Base-by-base conservation (phyloP, 495 filamentous ascomycete species). In the Barbatosphaeria neglecta region DNA sequence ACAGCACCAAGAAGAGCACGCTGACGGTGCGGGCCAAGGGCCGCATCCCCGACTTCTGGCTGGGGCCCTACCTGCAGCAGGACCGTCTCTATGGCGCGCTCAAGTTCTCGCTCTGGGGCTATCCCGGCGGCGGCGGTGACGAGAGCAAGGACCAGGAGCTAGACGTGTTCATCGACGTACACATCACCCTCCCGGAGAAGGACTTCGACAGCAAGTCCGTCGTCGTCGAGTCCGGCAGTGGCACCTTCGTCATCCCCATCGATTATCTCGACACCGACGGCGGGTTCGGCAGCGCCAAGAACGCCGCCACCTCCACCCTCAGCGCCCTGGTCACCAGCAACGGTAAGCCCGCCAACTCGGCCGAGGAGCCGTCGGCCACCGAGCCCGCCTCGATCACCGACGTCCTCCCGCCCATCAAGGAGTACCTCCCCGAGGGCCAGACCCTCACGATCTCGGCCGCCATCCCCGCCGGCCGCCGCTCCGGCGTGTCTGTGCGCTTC, bases 151-250 rank as follows among this genome's bases (percentile, higher is more conserved):
- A n/a, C n/a, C 31, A 35, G 31, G 13, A 11, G 31, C 31, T 35
- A 2, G 31, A 35, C 31, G 13, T n/a, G 31, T 1, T 6, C 0
- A 60, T 54, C 6, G 50, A 60, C 10, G 59, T 56, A 18, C 61
- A 59, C 2, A 51, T 61, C 41, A 56, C 50, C 19, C 41, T 61
- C 31, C 39, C 61, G 25, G 55, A 61, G 41, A 35, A 60, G 2
- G 56, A n/a, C 31, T 35, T 35, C 31, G 16, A 35, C 31, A 35
- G 13, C 31, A n/a, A 35, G 10, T n/a, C 10, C 9, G 31, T 35
- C 13, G 13, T 35, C 31, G 9, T 35, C 31, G 31, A 35, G 31
- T 15, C 31, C 13, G 31, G 13, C 31, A n/a, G 1, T 4, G 31
- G 31, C 10, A 35, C 31, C 1, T 35, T 10, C 9, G 6, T 1